Percentiles rank a stretch among this genome's conserved stretches.
phyloP scores from a whole-genome alignment of 495 filamentous ascomycete species.

The Penicillium antarcticum region DNA sequence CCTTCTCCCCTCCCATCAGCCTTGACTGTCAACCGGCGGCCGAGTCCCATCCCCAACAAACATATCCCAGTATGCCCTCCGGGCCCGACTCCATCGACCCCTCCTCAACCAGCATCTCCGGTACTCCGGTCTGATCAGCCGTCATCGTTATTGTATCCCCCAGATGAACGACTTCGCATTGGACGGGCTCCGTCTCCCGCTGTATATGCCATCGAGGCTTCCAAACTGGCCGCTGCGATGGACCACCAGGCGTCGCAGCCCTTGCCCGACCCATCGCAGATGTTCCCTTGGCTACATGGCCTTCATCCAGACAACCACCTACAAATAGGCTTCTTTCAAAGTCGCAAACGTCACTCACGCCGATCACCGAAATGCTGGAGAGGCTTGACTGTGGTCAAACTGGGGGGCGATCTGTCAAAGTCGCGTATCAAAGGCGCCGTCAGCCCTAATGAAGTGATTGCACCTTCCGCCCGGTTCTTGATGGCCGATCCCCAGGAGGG shows the following conservation, averaged over 20 bases:
- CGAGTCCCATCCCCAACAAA: constrained; percentile 80
- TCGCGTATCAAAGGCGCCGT: constrained; percentile 84
- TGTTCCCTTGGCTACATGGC: constrained; percentile 98
- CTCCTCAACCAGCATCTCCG: constrained; percentile 50
- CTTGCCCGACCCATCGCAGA: constrained; percentile 73
- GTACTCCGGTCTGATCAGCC: constrained; percentile 42
- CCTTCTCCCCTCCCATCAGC: constrained; percentile 35
- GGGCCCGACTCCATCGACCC: constrained; percentile 57
- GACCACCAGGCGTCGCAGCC: constrained; percentile 72
- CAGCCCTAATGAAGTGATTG: constrained; percentile 72
- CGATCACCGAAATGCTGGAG: constrained; percentile 77
- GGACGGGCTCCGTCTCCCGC: constrained; percentile 49
- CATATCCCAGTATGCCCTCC: constrained; percentile 83
- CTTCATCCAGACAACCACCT: constrained; percentile 86
- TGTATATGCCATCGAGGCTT: constrained; percentile 70
- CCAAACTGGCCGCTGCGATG: constrained; percentile 65
- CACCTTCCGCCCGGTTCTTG: constrained; percentile 37
- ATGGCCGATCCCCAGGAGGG: constrained; percentile 80
- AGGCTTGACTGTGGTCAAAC: constrained; percentile 83
- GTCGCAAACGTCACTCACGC: constrained; percentile 66
- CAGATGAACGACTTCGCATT: constrained; percentile 58
- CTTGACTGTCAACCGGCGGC: constrained; percentile 39
- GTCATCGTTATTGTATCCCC: constrained; percentile 71
- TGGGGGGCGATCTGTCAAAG: constrained; percentile 71
- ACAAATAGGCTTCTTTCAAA: constrained; percentile 84